Base-by-base conservation (phyloP, 2,329 filamentous ascomycete genomes). In the Clarireedia monteithiana region DNA sequence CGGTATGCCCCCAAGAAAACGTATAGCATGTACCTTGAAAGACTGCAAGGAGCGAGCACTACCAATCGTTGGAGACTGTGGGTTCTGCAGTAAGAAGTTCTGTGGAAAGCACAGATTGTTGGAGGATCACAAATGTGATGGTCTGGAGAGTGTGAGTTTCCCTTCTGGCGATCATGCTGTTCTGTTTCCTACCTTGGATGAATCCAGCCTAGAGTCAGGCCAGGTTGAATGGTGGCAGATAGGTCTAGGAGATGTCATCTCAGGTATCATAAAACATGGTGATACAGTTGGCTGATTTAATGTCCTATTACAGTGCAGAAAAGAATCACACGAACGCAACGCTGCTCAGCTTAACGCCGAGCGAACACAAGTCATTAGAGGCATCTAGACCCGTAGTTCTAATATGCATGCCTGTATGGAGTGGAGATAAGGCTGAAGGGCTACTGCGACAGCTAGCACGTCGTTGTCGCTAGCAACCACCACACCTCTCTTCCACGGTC, bases 1-100 rank as follows among this genome's bases (percentile, higher is more conserved):
- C 40, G 67, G 68, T 63, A 85, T 84, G 81, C 81, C 85, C 61
- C 80, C 84, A 60, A 89, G 86, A 76, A 89, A 86, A 76, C 36
- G 40, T 79, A 84, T 87, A 65, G 85, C 88, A 66, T 97, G 94
- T 79, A 86, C 80, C 62, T 91, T 89, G 77, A 91, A 92, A 74
- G 85, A 91, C 65, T 97, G 94, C 83, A 89, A 84, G 70, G 85
- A 90, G 66, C 81, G 82, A 30, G 91, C 91, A 15, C 91, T 96
- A 73, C 86, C 89, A 63, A 96, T 99, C 68, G 89, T 96, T 58
- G 94, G 94, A 54, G 92, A 97, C 76, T 99, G 94, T 75, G 86
- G 85, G 59, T 97, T 97, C 78, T 99, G 94, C 77, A 79, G 86
- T 55, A 91, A 91, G 47, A 89, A 95, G 71, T 97, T 89, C 78